Conservation (phyloP, 106 monocot genomes). For the Triglochin maritima region DNA sequence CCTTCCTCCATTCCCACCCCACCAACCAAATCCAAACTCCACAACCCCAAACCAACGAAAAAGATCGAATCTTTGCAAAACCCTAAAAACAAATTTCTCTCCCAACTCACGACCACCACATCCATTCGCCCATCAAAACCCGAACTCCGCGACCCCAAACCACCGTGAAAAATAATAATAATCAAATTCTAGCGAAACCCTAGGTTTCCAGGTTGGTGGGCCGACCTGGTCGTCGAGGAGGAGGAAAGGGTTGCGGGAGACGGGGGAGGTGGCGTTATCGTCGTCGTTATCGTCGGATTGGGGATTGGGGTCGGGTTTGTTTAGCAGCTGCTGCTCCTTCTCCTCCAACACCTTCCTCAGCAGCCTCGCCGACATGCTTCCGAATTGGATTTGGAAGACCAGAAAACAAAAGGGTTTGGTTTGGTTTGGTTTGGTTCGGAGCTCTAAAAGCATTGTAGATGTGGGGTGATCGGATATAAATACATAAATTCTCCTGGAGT, state of each 20-base stretch:
- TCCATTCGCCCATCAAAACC: background rate
- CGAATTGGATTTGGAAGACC: too few relatives aligned
- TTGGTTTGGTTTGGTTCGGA: too few relatives aligned
- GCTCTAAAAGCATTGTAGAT: too few relatives aligned
- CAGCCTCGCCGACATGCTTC: slow-evolving; percentile 23
- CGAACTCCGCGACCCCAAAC: background rate
- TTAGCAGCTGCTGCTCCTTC: slow-evolving; percentile 9
- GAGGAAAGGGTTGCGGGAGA: slow-evolving; percentile 34
- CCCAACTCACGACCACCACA: background rate
- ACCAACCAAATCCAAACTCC: background rate
- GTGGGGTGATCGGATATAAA: too few relatives aligned
- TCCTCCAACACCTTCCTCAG: slow-evolving; percentile 28
- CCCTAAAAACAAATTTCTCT: background rate
- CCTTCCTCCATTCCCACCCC: background rate
- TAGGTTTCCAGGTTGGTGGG: background rate
- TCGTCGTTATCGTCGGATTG: slow-evolving; percentile 1
- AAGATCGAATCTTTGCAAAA: background rate
- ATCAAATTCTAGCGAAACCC: background rate
- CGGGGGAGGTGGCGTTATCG: slow-evolving; percentile 7
- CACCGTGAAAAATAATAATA: background rate
- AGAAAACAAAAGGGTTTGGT: too few relatives aligned
- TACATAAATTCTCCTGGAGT: too few relatives aligned
- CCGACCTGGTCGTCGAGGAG: slow-evolving; percentile 33
- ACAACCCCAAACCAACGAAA: background rate
- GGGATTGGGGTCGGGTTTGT: background rate